These are phyloP conservation scores for Sabuloglossum arenarium DNA, from an alignment of 495 filamentous ascomycete species.

Conservation along the genomic window DNA sequence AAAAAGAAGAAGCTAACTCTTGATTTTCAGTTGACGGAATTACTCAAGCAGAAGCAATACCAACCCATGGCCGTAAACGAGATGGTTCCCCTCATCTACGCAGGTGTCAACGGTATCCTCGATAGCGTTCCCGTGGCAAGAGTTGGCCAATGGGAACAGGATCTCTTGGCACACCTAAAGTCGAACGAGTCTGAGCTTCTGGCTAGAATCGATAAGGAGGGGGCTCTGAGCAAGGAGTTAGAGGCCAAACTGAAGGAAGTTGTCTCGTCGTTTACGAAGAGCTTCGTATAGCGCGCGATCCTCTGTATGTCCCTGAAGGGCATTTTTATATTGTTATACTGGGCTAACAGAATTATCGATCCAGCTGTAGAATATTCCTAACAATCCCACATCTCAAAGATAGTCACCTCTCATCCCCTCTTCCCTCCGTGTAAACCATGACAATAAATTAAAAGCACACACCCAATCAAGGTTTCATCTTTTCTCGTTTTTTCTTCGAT, in stretches of 20 bases:
- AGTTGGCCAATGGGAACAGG: slow-evolving; percentile 78
- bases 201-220: slow-evolving; percentile 84
- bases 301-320: not conserved
- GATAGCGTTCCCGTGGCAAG: slow-evolving; percentile 70
- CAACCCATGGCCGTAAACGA: slow-evolving; percentile 95
- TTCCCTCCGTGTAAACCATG: not conserved
- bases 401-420: not conserved
- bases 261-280: slow-evolving; percentile 73
- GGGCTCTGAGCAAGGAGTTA: slow-evolving; percentile 83
- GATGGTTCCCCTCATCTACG: slow-evolving; percentile 98
- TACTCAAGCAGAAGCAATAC: slow-evolving; percentile 99
- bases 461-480: not conserved
- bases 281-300: slow-evolving; percentile 31
- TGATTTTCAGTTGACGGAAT: slow-evolving; percentile 51
- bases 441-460: not conserved
- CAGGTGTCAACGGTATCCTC: slow-evolving; percentile 93
- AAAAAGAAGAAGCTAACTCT: slow-evolving; percentile 9
- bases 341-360: not conserved
- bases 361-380: slow-evolving; percentile 1
- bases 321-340: not conserved
- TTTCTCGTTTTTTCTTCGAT: not conserved
- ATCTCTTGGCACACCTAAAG: slow-evolving; percentile 82
- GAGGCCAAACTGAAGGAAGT: slow-evolving; percentile 73
- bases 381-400: not conserved
- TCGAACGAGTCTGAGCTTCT: slow-evolving; percentile 71